These are phyloP conservation scores for Apiospora rasikravindrae DNA, from an alignment of 2,329 filamentous ascomycete species.

Conservation along the genomic window DNA sequence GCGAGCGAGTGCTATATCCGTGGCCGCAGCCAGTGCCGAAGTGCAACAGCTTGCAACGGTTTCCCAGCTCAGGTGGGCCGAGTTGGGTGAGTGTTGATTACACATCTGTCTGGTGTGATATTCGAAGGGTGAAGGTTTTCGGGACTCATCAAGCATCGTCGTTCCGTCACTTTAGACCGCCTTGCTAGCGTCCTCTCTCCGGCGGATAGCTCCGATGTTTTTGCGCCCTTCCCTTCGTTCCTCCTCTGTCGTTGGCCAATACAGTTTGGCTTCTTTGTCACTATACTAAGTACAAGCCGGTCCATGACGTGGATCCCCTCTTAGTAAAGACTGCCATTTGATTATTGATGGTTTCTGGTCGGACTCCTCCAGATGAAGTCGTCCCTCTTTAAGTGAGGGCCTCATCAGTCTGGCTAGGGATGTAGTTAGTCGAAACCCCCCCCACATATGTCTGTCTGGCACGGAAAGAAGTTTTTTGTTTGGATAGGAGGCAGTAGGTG, in stretches of 20 bases:
- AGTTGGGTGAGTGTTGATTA: not conserved
- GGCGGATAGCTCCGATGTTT: constrained; percentile 2
- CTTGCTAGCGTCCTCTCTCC: not conserved
- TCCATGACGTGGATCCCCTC: not conserved
- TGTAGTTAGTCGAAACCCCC: not conserved
- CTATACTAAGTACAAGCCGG: not conserved
- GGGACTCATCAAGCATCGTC: not conserved
- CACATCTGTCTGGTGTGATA: not conserved
- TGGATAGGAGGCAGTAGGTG: not conserved
- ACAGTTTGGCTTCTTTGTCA: not conserved
- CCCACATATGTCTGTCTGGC: not conserved
- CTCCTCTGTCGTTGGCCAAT: not conserved
- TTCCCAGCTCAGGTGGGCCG: not conserved
- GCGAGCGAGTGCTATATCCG: not conserved
- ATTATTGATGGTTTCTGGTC: not conserved
- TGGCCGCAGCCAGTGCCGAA: not conserved
- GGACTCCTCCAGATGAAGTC: not conserved
- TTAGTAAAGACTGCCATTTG: not conserved
- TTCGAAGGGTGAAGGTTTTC: not conserved
- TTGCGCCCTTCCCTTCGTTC: not conserved
- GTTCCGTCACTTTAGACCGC: constrained; percentile 11
- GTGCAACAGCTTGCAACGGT: not conserved
- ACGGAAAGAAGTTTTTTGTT: not conserved
- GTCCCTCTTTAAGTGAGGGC: not conserved
- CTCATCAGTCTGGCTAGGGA: not conserved